Conservation (phyloP, 345 rosid species). For the Odontarrhena argentea region DNA sequence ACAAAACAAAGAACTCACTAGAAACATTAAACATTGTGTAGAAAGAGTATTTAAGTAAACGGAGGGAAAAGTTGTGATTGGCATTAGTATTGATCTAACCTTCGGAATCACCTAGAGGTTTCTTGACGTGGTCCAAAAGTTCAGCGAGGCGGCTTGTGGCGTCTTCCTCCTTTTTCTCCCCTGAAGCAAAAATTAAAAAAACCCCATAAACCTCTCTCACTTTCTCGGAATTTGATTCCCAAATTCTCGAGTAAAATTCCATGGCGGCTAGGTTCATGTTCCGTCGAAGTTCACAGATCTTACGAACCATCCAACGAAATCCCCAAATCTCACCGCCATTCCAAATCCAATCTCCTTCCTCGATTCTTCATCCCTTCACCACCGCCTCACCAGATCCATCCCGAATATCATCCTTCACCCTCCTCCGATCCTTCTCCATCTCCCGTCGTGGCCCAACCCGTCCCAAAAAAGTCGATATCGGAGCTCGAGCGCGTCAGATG, state of each 20-base stretch:
- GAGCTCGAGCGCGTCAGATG: constrained; percentile 83
- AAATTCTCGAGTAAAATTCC: background rate
- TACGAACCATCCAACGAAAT: constrained; percentile 32
- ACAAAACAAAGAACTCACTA: background rate
- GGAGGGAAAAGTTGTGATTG: background rate
- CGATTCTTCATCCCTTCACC: constrained; percentile 36
- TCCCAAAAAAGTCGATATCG: constrained; percentile 70
- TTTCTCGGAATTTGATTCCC: constrained; percentile 32
- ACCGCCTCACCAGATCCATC: constrained; percentile 32
- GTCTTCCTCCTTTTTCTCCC: background rate
- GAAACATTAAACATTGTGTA: too few relatives aligned
- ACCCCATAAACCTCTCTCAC: constrained; percentile 39
- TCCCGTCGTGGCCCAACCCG: constrained; percentile 62
- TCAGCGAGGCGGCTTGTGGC: constrained; percentile 23
- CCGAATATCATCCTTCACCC: constrained; percentile 26
- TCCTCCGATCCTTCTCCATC: constrained; percentile 63
- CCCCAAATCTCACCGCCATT: constrained; percentile 34
- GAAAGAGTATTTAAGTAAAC: too few relatives aligned
- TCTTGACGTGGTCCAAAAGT: constrained; percentile 16
- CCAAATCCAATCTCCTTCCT: constrained; percentile 31
- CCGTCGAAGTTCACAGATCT: constrained; percentile 59
- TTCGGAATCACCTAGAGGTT: background rate
- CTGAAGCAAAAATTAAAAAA: constrained; percentile 3
- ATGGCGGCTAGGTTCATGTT: constrained; percentile 64
- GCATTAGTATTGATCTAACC: background rate